A percentile compares a stretch with the other conserved stretches of the same genome.
These are phyloP conservation scores for Aspergillus carlsbadensis DNA, from an alignment of 495 filamentous ascomycete genomes.

Conservation along the genomic window DNA sequence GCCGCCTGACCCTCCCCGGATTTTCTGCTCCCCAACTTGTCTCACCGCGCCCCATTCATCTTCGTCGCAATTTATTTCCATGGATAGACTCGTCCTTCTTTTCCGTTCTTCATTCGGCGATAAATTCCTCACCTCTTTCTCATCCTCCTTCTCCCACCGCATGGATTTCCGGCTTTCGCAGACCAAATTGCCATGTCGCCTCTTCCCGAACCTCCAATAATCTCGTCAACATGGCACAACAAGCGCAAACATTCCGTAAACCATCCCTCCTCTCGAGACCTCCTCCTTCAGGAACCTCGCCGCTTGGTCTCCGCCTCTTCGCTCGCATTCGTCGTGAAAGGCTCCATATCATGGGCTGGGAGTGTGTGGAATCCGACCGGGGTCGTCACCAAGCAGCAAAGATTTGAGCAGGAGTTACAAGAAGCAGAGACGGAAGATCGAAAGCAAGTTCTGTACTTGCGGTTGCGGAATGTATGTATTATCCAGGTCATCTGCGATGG, in stretches of 20 bases:
- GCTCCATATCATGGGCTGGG: slow-evolving; percentile 43
- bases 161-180: slow-evolving; percentile 2
- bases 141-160: background rate
- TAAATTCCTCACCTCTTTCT: background rate
- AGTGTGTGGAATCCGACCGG: slow-evolving; percentile 49
- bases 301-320: slow-evolving; percentile 34
- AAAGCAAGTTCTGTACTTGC: slow-evolving; percentile 60
- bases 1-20: background rate
- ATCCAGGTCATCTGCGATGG: background rate
- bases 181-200: slow-evolving; percentile 28
- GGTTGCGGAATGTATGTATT: slow-evolving; percentile 57
- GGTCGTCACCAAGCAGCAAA: slow-evolving; percentile 56
- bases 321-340: slow-evolving; percentile 37
- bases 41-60: background rate
- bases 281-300: slow-evolving; percentile 11
- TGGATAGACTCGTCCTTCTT: background rate
- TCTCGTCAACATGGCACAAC: slow-evolving; percentile 28
- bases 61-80: background rate
- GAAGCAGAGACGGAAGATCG: slow-evolving; percentile 52
- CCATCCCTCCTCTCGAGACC: slow-evolving; percentile 2
- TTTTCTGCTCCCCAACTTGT: background rate
- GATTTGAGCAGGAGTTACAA: slow-evolving; percentile 37
- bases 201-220: slow-evolving; percentile 35
- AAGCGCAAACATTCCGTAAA: slow-evolving; percentile 17
- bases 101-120: background rate